Evolutionary conservation across 2,329 filamentous ascomycete genomes (phyloP), one percentile per base, ranked within the genome.

Genomic region (Mariannaea sp.): DNA sequence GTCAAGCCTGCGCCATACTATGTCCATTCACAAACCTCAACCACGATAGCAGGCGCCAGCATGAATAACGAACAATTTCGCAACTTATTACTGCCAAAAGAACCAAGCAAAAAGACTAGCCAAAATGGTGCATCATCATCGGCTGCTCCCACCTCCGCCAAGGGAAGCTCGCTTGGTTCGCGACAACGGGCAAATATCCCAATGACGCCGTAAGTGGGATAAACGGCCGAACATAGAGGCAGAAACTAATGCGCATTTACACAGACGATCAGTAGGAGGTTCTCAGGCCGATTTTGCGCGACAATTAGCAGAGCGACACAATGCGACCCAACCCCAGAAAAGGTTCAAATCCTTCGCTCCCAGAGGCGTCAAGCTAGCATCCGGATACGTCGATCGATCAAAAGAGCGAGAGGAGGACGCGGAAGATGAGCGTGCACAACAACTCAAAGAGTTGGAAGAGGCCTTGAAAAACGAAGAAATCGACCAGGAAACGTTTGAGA

Each of bases 31-130:
- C n/a, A n/a, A 54, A 33, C 39, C 30, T 39, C 36, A 33, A 22
- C 13, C 12, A 14, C 17, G 40, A 36, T 17, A 16, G 29, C 26
- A 29, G 12, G 17, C 44, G 49, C 42, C 48, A 58, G 36, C 30
- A 97, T 99, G 94, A 96, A 97, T 71, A 97, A 97, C 79, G 85
- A 92, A 36, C 90, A 97, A 66, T 99, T 99, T 68, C 88, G 94
- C 49, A 88, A 88, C 59, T 81, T 97, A 6, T 73, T 96, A 17
- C 77, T 86, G 39, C 71, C 72, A 33, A 79, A 77, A 55, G 68
- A 77, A 6, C 67, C 71, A 49, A 78, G 77, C 55, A 50, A 51
- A 10, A 57, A 72, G 24, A 64, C 70, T 57, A 54, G 72, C 55
- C 73, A 72, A 68, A 71, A 81, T 77, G 80, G 76, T 58, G 68